These are phyloP conservation scores for Moringa oleifera DNA, from an alignment of 345 rosid genomes.

Conservation along the genomic window DNA sequence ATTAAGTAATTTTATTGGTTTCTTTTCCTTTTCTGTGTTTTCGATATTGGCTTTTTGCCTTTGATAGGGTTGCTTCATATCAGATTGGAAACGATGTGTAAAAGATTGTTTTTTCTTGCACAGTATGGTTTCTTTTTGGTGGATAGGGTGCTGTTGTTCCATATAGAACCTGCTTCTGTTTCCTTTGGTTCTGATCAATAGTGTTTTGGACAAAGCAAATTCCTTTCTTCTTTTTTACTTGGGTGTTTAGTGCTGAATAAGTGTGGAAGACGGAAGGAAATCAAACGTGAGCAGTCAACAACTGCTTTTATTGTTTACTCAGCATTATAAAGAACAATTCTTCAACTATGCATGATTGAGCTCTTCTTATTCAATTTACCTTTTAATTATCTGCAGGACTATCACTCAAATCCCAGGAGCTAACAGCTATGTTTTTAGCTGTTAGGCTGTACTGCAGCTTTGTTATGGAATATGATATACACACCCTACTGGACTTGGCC, in stretches of 20 bases:
- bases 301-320: too few species aligned
- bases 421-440: constrained; percentile 91
- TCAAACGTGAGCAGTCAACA: too few species aligned
- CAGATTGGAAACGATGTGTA: too few species aligned
- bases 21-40: neutral
- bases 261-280: neutral
- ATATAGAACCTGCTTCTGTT: too few species aligned
- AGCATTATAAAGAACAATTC: too few species aligned
- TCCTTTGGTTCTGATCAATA: neutral
- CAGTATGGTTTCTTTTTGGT: too few species aligned
- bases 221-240: too few species aligned
- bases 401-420: constrained; percentile 90
- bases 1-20: neutral
- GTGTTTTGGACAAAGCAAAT: neutral
- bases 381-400: constrained; percentile 55
- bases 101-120: too few species aligned
- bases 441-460: constrained; percentile 93
- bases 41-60: too few species aligned
- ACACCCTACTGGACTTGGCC: constrained; percentile 87
- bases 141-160: too few species aligned
- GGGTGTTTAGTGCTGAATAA: neutral
- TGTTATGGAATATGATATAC: constrained; percentile 99
- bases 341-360: neutral
- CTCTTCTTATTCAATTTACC: neutral
- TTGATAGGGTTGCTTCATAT: too few species aligned